A percentile compares a stretch with the other conserved stretches of the same genome.
phyloP scores from a whole-genome alignment of 345 rosid genomes.

The Physaria fendleri region DNA sequence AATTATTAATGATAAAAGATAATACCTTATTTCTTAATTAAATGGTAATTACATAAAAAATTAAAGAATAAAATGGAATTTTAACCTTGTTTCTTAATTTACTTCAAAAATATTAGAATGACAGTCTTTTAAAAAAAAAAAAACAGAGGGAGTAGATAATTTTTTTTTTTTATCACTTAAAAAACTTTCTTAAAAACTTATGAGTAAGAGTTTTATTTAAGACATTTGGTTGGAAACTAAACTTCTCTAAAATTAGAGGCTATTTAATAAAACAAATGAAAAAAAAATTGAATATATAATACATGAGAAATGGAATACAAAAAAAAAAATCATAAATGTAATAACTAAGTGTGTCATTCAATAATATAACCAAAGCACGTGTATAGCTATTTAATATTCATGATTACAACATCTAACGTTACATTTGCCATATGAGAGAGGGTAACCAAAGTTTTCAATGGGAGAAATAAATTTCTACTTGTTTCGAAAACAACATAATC shows the following conservation, averaged over 20 bases:
- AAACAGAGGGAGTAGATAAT: too few relatives aligned
- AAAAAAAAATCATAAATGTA: background rate
- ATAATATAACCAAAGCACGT: background rate
- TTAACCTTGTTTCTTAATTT: too few relatives aligned
- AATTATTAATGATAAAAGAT: too few relatives aligned
- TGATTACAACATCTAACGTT: conserved; percentile 15
- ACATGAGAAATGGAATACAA: background rate
- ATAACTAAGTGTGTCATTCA: background rate
- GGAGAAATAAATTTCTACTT: conserved; percentile 2
- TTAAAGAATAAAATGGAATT: too few relatives aligned
- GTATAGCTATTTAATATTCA: background rate
- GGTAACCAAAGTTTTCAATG: conserved; percentile 20
- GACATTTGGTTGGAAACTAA: background rate
- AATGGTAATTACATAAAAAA: too few relatives aligned
- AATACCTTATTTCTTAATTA: too few relatives aligned
- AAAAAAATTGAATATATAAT: background rate
- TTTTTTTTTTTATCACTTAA: too few relatives aligned
- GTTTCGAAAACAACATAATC: conserved; percentile 3
- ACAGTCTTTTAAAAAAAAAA: too few relatives aligned
- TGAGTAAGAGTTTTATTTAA: background rate
- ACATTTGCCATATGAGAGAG: conserved; percentile 19
- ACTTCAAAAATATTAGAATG: too few relatives aligned
- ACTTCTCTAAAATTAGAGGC: background rate
- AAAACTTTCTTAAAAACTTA: too few relatives aligned
- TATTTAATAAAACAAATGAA: background rate